Base-by-base conservation (phyloP, 2,329 filamentous ascomycete species). In the Penicillium crustosum region DNA sequence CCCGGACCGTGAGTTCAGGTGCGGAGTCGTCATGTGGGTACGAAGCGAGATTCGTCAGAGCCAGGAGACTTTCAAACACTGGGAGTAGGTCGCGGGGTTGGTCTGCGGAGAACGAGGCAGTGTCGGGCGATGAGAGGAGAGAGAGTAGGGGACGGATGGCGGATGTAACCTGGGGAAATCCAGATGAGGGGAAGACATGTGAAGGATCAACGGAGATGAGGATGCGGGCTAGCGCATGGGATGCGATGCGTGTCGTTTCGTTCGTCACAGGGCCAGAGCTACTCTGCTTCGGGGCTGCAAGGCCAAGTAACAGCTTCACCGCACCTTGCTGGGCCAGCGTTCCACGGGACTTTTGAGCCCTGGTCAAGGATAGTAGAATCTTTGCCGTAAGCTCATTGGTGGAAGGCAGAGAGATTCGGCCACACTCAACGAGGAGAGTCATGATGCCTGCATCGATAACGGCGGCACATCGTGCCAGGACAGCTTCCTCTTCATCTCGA, bases 281-380 rank as follows among this genome's bases (percentile, higher is more conserved):
- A 60, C 69, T 76, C 58, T 67, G 72, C 55, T 69, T 71, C 8
- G 72, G 71, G 38, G 69, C 73, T 59, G 82, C 86, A 87, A 54
- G 88, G 83, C 88, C 84, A 27, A 97, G 83, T 23, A 97, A 82
- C 1, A 97, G 83, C 66, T 89, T 94, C 19, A 97, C 85, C 2
- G 90, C 91, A n/a, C 94, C 94, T 80, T 97, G 93, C 70, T 97
- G 94, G 3, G 92, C 90, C 62, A 99, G 86, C 49, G 85, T 82
- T 0, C 91, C 90, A 12, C 94, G 86, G 56, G 91, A 82, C 55
- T 86, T 86, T 39, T 87, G 81, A n/a, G 86, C 87, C 67, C 88
- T 86, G 19, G 91, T 88, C 5, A 99, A 79, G 0, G 91, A 86
- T 60, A 90, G 84, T 35, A 97, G 78, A 60, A 96, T 93, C 47